These are phyloP conservation scores for Eucalyptus microcorys DNA, from an alignment of 345 rosid species.

Conservation along the genomic window DNA sequence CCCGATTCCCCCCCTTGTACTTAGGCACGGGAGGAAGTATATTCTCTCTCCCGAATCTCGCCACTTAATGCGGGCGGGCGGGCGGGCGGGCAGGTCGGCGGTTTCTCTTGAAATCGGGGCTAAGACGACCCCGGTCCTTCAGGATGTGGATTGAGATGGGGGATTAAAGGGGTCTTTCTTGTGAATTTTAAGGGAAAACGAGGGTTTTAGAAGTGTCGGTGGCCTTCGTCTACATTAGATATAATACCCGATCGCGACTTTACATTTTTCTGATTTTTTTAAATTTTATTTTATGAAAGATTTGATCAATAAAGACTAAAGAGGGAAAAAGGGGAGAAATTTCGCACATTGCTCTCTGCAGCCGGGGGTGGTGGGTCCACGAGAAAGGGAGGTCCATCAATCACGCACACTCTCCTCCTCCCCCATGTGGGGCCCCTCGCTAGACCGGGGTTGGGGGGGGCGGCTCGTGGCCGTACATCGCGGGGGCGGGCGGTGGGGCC, in stretches of 20 bases:
- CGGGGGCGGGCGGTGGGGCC: neutral
- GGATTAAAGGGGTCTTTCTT: neutral
- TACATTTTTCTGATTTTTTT: neutral
- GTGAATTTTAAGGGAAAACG: neutral
- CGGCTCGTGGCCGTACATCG: neutral
- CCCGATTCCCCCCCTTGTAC: neutral
- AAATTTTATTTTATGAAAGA: neutral
- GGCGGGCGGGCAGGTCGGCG: too few relatives aligned
- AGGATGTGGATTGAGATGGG: neutral
- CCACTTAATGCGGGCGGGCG: too few relatives aligned
- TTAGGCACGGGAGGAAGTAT: neutral
- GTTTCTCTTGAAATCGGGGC: neutral
- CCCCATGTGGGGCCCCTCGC: neutral
- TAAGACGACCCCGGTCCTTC: too few relatives aligned
- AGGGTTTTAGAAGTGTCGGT: neutral
- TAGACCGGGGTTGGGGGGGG: fast-evolving
- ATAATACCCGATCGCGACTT: neutral
- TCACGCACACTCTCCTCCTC: neutral
- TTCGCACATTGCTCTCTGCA: neutral
- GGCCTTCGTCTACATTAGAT: neutral
- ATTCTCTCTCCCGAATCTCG: neutral
- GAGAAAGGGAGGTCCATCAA: neutral
- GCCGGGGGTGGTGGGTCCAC: neutral
- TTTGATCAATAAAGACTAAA: neutral
- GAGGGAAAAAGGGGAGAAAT: neutral